These are phyloP conservation scores for Candida sanyaensis DNA, from an alignment of 1,139 yeast genomes.

Conservation along the genomic window DNA sequence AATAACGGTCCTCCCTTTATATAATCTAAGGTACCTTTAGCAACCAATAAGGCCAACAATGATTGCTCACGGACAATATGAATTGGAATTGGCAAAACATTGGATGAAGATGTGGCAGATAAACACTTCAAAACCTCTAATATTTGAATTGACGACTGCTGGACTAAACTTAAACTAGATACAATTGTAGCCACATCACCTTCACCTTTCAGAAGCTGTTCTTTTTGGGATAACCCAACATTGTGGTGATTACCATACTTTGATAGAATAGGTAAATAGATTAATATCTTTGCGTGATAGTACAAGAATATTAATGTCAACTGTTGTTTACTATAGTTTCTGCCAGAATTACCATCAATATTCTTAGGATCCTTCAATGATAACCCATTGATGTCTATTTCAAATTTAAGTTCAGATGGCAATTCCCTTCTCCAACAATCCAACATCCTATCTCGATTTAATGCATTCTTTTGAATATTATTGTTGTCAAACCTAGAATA, in stretches of 20 bases:
- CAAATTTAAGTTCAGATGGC: slow-evolving; percentile 62
- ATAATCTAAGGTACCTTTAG: slow-evolving; percentile 80
- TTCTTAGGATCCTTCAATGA: slow-evolving; percentile 41
- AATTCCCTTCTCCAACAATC: slow-evolving; percentile 81
- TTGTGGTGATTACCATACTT: slow-evolving; percentile 47
- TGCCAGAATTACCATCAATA: slow-evolving; percentile 23
- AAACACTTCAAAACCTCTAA: slow-evolving; percentile 59
- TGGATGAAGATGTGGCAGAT: slow-evolving; percentile 39
- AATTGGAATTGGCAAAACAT: slow-evolving; percentile 63
- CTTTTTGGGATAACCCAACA: slow-evolving; percentile 46
- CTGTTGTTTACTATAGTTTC: slow-evolving; percentile 47
- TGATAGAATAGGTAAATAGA: slow-evolving; percentile 73
- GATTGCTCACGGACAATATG: slow-evolving; percentile 72
- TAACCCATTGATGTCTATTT: slow-evolving; percentile 65
- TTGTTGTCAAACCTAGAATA: slow-evolving; percentile 50
- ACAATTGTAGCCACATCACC: slow-evolving; percentile 29
- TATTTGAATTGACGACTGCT: slow-evolving; percentile 72
- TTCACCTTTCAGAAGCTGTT: slow-evolving; percentile 31
- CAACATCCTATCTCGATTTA: slow-evolving; percentile 64
- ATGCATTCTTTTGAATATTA: slow-evolving; percentile 39
- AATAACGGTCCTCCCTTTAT: slow-evolving; percentile 81
- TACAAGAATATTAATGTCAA: slow-evolving; percentile 65
- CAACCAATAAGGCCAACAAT: slow-evolving; percentile 66
- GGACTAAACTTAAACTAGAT: slow-evolving; percentile 59
- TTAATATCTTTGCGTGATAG: slow-evolving; percentile 77